Base-by-base conservation (phyloP, 306 rosid genomes). In the Pterocarpus macrocarpus region DNA sequence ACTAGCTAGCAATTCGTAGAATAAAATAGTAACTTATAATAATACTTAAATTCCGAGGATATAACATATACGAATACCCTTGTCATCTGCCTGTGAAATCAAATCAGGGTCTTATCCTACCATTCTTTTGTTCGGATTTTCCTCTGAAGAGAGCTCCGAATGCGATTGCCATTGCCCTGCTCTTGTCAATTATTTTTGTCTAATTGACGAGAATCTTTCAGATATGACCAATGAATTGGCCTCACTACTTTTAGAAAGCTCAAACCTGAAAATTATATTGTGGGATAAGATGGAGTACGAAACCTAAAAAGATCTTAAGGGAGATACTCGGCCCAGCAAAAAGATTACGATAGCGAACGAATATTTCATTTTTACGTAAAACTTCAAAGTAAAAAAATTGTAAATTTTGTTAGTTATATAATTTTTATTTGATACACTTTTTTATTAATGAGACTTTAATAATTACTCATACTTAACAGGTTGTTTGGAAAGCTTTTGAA, bases 141-240 rank as follows among this genome's bases (percentile, higher is more conserved):
- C 33, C 5, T 32, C 41, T 44, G 4, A 15, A 41, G 28, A 64
- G 61, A 58, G 52, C 32, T 30, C 13, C 55, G 58, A 79, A 61
- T 78, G 16, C 16, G 53, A 73, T 57, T 78, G 49, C 71, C 55
- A 36, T 57, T 16, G 63, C 33, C 45, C 33, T 16, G 13, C 74
- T 68, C 8, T 33, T 41, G 61, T 16, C 58, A 53, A 13, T 17
- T n/a, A 55, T 55, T 55, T 55, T 55, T 52, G 0, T 47, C 3
- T 58, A 70, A 71, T 17, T 39, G 65, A 41, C 15, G 68, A 57
- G 84, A 81, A 84, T 73, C 85, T 62, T 66, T 72, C 49, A 32
- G 81, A 72, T 33, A 87, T 41, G 81, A 81, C 86, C 84, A 70
- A 73, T 39, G 81, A 64, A 56, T 49, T 39, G 38, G 55, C 73